phyloP scores from a whole-genome alignment of 345 rosid species.

The Camelina sativa region DNA sequence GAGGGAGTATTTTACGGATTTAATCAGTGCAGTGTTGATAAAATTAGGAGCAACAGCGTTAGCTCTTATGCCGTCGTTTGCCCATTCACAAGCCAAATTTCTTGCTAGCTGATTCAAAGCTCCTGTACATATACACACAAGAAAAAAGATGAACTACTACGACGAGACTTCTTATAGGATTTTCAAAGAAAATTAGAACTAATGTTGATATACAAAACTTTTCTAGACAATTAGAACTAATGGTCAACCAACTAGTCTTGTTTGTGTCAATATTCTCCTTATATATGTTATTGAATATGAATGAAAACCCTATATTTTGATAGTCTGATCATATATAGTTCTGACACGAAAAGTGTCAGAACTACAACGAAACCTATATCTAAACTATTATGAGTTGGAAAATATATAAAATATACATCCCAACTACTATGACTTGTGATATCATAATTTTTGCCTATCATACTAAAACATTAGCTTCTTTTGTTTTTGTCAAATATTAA shows the following conservation, averaged over 20 bases:
- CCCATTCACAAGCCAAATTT: slow-evolving; percentile 77
- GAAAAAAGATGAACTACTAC: background rate
- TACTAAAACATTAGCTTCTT: background rate
- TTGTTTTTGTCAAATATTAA: background rate
- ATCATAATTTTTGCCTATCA: background rate
- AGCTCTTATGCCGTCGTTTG: slow-evolving; percentile 59
- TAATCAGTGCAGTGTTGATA: slow-evolving; percentile 49
- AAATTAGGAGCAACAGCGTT: slow-evolving; percentile 60
- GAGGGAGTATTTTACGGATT: slow-evolving; percentile 3
- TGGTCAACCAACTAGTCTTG: background rate
- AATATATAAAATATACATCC: too few relatives aligned
- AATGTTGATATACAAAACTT: background rate
- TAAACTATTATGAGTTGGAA: too few relatives aligned
- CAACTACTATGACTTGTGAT: too few relatives aligned
- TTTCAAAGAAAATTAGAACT: background rate
- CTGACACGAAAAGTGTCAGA: background rate
- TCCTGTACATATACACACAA: slow-evolving; percentile 19
- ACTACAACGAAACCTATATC: too few relatives aligned
- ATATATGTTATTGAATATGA: too few relatives aligned
- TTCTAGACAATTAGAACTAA: too few relatives aligned
- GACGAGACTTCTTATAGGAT: background rate
- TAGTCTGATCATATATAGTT: too few relatives aligned
- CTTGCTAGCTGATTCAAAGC: slow-evolving; percentile 61
- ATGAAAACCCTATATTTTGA: too few relatives aligned
- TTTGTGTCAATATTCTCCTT: too few relatives aligned